phyloP scores from a whole-genome alignment of 2,329 filamentous ascomycete genomes.

The Fusarium compactum region DNA sequence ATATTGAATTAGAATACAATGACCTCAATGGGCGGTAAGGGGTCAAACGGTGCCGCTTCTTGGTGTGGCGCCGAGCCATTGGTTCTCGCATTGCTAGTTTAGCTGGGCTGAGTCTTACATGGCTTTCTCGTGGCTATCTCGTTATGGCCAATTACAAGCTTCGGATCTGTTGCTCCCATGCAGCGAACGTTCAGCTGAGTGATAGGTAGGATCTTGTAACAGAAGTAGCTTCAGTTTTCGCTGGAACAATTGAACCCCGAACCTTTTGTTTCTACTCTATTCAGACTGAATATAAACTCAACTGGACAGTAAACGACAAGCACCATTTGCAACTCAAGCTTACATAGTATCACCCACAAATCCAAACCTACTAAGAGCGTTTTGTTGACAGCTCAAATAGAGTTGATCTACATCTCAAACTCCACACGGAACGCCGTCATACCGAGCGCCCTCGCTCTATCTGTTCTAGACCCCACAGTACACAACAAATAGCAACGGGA shows the following conservation, averaged over 20 bases:
- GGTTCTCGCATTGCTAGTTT: slow-evolving; percentile 32
- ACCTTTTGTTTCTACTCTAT: not conserved
- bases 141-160: slow-evolving; percentile 20
- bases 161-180: slow-evolving; percentile 11
- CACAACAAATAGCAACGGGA: slow-evolving; percentile 20
- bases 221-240: not conserved
- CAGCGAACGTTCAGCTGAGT: slow-evolving; percentile 24
- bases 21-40: slow-evolving; percentile 22
- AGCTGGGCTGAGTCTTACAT: slow-evolving; percentile 43
- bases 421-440: slow-evolving; percentile 30
- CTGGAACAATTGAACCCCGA: not conserved
- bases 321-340: not conserved
- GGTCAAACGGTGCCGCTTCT: slow-evolving; percentile 26
- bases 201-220: slow-evolving; percentile 3
- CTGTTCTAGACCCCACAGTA: slow-evolving; percentile 13
- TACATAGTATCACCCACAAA: not conserved
- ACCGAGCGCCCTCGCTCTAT: slow-evolving; percentile 13
- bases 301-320: not conserved
- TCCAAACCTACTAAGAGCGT: not conserved
- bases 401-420: slow-evolving; percentile 1
- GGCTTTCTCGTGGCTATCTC: slow-evolving; percentile 37
- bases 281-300: not conserved
- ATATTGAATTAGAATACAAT: slow-evolving; percentile 1
- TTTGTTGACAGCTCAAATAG: slow-evolving; percentile 3
- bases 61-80: slow-evolving; percentile 38